Base-by-base conservation (phyloP, 1,139 yeast genomes). In the Suhomyces choctaworum region DNA sequence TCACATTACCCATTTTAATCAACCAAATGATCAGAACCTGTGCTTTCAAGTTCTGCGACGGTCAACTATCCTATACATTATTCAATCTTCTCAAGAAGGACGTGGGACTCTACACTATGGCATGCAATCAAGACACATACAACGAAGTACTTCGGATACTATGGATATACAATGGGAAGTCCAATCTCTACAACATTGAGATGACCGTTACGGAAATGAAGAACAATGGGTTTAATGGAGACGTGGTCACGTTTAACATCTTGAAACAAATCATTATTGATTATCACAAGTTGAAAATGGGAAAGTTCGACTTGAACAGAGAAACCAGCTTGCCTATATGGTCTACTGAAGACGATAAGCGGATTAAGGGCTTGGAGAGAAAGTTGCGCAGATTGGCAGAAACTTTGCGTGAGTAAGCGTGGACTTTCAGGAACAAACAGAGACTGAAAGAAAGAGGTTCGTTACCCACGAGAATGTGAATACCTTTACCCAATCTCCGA, bases 101-200 rank as follows among this genome's bases (percentile, higher is more conserved):
- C 41, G 39, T 67, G 17, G 47, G 51, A 11, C 43, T 67, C 15
- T 66, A 64, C 47, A 54, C 70, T 4, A 48, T 64, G 6, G 53
- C 62, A 10, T 66, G 72, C 45, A 67, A 67, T 45, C 75, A 70
- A 47, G 62, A 58, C 21, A 67, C 76, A 1, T 70, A 64, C 42
- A 70, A 70, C 44, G 67, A 67, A 42, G 52, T 69, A 6, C 47
- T 70, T 27, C 55, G 62, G 36, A 51, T 59, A n/a, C 49, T 54
- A 25, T 69, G 75, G 73, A 50, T 69, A 1, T 69, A 51, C 45
- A 50, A 53, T 31, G 75, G 75, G 5, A 66, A 65, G 42, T 47
- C 64, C 14, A 61, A 59, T 34, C 50, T 70, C 23, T 59, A 60
- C 41, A 61, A 58, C 12, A 53, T 70, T 23, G 75, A 69, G 45